phyloP scores from a whole-genome alignment of 805 yeast genomes.

The Metschnikowia cubensis region DNA sequence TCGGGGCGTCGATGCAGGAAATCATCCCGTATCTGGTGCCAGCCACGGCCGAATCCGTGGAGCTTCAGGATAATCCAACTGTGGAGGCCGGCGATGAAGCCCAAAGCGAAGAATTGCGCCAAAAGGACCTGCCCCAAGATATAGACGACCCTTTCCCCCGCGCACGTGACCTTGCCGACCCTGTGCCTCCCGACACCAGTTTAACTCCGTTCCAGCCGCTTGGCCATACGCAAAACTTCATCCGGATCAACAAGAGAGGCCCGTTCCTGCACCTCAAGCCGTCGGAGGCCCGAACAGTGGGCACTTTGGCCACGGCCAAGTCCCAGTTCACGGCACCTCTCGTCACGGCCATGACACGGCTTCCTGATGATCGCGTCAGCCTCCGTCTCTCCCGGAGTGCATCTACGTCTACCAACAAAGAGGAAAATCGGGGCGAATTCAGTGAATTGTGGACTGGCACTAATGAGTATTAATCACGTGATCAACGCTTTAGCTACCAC shows the following conservation, averaged over 20 bases:
- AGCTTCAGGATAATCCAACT: not conserved
- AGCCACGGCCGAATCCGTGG: not conserved
- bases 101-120: not conserved
- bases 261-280: not conserved
- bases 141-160: not conserved
- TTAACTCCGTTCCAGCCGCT: not conserved
- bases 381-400: conserved; percentile 7
- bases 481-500: too few relatives aligned
- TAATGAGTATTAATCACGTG: not conserved
- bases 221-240: conserved; percentile 9
- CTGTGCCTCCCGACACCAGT: not conserved
- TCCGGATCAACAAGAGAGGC: conserved; percentile 6
- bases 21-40: not conserved
- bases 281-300: not conserved
- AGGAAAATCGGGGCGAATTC: not conserved
- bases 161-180: conserved; percentile 1
- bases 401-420: conserved; percentile 2
- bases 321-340: conserved; percentile 7
- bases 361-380: conserved; percentile 4
- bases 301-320: conserved; percentile 7
- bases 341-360: conserved; percentile 9
- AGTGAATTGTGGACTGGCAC: conserved; percentile 7
- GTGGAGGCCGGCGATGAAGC: not conserved
- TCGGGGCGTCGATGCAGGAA: not conserved
- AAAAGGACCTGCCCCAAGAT: not conserved